Conservation (phyloP, 192 early-diverging fungal species). For the Backusella tuberculispora region DNA sequence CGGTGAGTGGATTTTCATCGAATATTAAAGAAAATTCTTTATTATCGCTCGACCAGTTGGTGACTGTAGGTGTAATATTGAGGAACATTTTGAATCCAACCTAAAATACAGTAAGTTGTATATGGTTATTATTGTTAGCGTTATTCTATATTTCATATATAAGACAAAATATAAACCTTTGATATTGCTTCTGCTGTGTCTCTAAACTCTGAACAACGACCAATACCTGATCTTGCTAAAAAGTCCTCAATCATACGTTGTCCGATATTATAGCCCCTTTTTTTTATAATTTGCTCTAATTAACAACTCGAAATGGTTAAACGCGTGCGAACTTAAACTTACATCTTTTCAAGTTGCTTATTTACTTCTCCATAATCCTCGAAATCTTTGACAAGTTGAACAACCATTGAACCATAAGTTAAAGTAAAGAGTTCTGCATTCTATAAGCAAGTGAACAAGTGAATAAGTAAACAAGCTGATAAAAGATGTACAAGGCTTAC, state of each 20-base stretch:
- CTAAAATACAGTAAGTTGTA: conserved; percentile 39
- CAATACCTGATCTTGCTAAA: conserved; percentile 75
- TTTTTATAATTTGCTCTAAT: not conserved
- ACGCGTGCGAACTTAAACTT: conserved; percentile 22
- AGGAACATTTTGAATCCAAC: conserved; percentile 97
- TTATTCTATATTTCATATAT: not conserved
- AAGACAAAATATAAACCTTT: conserved; percentile 60
- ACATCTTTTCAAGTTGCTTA: conserved; percentile 98
- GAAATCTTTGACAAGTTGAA: conserved; percentile 91
- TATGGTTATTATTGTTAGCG: not conserved
- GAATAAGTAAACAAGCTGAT: conserved; percentile 7
- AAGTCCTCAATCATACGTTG: conserved; percentile 95
- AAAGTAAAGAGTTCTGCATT: conserved; percentile 96
- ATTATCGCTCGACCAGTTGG: conserved; percentile 80
- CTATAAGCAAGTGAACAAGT: conserved; percentile 37
- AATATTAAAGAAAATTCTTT: conserved; percentile 93
- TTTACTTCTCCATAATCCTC: conserved; percentile 94
- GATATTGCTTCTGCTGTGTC: conserved; percentile 95
- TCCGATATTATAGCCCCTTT: conserved; percentile 98
- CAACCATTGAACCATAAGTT: conserved; percentile 97
- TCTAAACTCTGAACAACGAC: conserved; percentile 86
- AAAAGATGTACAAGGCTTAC: conserved; percentile 52
- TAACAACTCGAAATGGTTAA: not conserved
- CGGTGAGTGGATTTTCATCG: conserved; percentile 96
- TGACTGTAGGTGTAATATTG: conserved; percentile 82